Base-by-base conservation (phyloP, 2,329 filamentous ascomycete species). In the Hymenoscyphus fraxineus region DNA sequence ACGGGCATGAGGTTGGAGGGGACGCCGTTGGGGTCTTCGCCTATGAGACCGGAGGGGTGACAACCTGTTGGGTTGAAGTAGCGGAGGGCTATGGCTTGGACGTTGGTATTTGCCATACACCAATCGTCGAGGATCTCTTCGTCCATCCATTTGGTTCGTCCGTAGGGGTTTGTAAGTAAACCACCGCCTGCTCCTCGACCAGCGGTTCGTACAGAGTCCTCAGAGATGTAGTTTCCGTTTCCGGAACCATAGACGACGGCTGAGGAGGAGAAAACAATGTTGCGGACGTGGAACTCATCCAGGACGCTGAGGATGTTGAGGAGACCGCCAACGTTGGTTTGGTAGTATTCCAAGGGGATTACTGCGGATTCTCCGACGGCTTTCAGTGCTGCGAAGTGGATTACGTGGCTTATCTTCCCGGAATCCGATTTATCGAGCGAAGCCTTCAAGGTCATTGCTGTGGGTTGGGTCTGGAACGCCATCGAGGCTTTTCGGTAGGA, bases 51-150 rank as follows among this genome's bases (percentile, higher is more conserved):
- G 3, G 85, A 87, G 19, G 83, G 78, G 70, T 88, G 84, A 73
- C 85, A 88, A 6, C 86, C 86, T 59, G 88, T 82, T 0, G 86
- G 86, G 67, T 88, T 88, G 77, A 89, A 88, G 75, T 88, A 88
- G 32, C 86, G 80, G 41, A 88, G 77, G 2, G 84, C 84, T 39
- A 85, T 82, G 67, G 88, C 85, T 15, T 81, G 83, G 85, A 85
- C 87, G 32, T 80, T 78, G 5, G 84, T 80, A 72, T 88, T 84
- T 3, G 86, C 82, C 19, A 78, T 76, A 16, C 85, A 85, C 44
- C 86, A 75, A 71, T 88, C 86, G 4, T 84, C 82, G 7, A 89
- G 76, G 55, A 88, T 88, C 9, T 85, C 85, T 72, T 88, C 86
- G 66, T 84, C 84, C 75, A 88, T 86, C 78, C 84, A 88, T 75